These are phyloP conservation scores for Plasmodium relictum DNA, from an alignment of 169 alveolate genomes.

Conservation along the genomic window DNA sequence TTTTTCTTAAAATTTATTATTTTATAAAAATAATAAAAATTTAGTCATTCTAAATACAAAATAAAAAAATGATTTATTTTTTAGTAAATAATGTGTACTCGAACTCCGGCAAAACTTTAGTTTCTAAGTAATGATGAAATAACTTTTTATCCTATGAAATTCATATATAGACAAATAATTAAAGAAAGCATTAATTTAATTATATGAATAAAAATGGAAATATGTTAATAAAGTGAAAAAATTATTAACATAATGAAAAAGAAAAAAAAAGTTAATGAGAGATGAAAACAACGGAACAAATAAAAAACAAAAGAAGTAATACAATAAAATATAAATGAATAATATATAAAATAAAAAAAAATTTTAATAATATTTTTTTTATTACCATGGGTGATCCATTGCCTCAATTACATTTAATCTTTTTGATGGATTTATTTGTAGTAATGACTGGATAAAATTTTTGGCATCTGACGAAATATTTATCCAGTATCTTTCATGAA, in stretches of 20 bases:
- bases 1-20: neutral
- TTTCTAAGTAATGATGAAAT: constrained; percentile 11
- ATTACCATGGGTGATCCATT: constrained; percentile 80
- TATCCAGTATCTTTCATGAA: constrained; percentile 82
- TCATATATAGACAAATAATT: neutral
- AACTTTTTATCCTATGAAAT: constrained; percentile 53
- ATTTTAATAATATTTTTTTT: neutral
- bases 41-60: neutral
- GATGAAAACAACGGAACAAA: neutral
- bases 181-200: neutral
- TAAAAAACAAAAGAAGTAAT: neutral
- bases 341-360: neutral
- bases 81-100: too few species aligned
- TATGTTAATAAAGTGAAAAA: too few species aligned
- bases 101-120: too few species aligned
- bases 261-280: neutral
- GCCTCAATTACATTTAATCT: constrained; percentile 78
- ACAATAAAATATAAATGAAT: neutral
- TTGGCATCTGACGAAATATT: constrained; percentile 77
- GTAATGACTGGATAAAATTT: constrained; percentile 75
- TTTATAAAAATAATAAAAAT: neutral
- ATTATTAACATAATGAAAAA: neutral
- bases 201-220: too few species aligned
- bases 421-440: constrained; percentile 62
- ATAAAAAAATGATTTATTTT: neutral